Evolutionary conservation across 805 yeast species (phyloP), one percentile per base, ranked within the genome.

Genomic region (Wickerhamomyces canadensis): DNA sequence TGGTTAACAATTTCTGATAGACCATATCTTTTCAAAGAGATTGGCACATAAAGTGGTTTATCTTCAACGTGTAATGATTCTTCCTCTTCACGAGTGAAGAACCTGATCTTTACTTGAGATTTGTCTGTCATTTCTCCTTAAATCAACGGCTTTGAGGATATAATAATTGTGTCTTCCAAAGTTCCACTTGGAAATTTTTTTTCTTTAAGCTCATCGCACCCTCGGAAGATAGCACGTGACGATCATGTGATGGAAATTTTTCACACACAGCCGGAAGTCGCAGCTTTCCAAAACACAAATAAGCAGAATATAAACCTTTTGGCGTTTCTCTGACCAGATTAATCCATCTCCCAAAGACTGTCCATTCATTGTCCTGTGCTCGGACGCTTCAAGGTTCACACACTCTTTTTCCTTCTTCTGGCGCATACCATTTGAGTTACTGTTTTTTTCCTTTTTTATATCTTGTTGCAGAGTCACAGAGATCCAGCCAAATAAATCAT

Each of bases 1-100:
- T 93, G 97, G 64, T 93, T 93, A 17, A 93, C 96, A 57, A 93
- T 81, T 62, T 93, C 98, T 5, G 96, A 86, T 28, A 93, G 72
- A 39, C 98, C 98, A 58, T 77, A 89, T 61, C 98, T 76, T 50
- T 85, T 88, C 48, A 93, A 70, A 4, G 82, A 63, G 17, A 83
- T 82, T 17, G 98, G 98, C 19, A 88, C 97, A 56, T 72, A 84
- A 38, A 93, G 70, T 12, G 98, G 95, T 35, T 82, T 76, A 41
- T 86, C 93, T 19, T 82, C 84, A 10, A 86, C 86, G 31, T 80
- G 83, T 33, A 91, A 60, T 14, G 76, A 55, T 43, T 76, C 79
- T 54, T 83, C 91, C 44, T 77, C 80, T 50, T 91, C 98, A 49
- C 91, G 76, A 32, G 97, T 89, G 65, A 84, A 78, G 62, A 86